These are phyloP conservation scores for Jaenimonas drosophilae DNA, from an alignment of 208 protist species.

Conservation along the genomic window DNA sequence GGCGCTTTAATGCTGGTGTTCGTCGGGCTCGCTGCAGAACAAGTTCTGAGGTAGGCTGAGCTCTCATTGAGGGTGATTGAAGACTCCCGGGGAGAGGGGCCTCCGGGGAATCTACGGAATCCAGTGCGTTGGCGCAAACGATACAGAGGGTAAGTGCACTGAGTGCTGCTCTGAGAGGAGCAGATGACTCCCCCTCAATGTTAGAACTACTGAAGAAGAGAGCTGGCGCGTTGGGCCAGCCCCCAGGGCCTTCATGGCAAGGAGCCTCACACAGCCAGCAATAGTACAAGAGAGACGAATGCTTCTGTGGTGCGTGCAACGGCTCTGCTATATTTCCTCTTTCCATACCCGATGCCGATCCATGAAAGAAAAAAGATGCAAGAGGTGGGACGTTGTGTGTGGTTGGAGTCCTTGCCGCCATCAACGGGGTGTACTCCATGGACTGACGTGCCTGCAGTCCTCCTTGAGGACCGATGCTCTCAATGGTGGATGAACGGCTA, in stretches of 20 bases:
- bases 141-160: neutral
- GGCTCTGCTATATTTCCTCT: too few species aligned
- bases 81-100: conserved; percentile 1
- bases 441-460: too few species aligned
- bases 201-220: conserved; percentile 11
- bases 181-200: neutral
- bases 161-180: neutral
- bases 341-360: too few species aligned
- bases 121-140: neutral
- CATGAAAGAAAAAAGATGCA: too few species aligned
- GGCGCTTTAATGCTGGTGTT: conserved; percentile 15
- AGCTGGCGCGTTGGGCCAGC: conserved; percentile 9
- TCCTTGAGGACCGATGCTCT: too few species aligned
- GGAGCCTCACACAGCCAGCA: conserved; percentile 45
- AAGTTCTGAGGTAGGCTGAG: conserved; percentile 5
- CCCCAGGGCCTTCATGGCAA: conserved; percentile 12
- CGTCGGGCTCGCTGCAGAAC: conserved; percentile 25
- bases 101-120: neutral
- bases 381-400: too few species aligned
- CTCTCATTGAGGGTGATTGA: conserved; percentile 23
- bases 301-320: too few species aligned
- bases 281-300: too few species aligned
- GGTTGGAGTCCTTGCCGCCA: too few species aligned
- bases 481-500: too few species aligned
- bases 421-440: too few species aligned